Conservation (phyloP, 164 flowering plant species). For the Macadamia integrifolia region DNA sequence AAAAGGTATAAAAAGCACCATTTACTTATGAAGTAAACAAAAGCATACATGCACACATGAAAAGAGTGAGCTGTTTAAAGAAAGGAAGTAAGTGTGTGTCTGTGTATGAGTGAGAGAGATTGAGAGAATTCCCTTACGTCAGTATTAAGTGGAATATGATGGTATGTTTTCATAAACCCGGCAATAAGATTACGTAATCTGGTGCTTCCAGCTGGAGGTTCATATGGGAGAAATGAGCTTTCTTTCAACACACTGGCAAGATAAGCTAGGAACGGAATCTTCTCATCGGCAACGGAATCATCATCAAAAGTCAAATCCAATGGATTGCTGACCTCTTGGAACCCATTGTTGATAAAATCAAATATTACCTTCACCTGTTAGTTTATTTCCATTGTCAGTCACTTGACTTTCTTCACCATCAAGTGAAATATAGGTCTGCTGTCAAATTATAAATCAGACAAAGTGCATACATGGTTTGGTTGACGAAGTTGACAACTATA, state of each 20-base stretch:
- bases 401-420: conserved; percentile 1
- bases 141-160: conserved; percentile 71
- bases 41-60: background rate
- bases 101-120: background rate
- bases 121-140: conserved; percentile 48
- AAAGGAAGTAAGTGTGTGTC: background rate
- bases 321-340: conserved; percentile 81
- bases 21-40: background rate
- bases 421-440: background rate
- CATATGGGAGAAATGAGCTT: conserved; percentile 64
- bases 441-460: conserved; percentile 2
- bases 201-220: conserved; percentile 87
- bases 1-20: too few relatives aligned
- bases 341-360: conserved; percentile 87
- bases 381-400: conserved; percentile 13
- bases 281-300: conserved; percentile 97
- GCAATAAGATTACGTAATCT: conserved; percentile 77
- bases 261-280: conserved; percentile 93
- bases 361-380: conserved; percentile 86
- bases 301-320: conserved; percentile 87
- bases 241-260: conserved; percentile 71
- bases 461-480: conserved; percentile 64
- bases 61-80: background rate
- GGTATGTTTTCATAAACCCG: conserved; percentile 78
- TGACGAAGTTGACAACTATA: conserved; percentile 94